Base-by-base conservation (phyloP, 768 basidiomycete genomes). In the Collybiopsis luxurians region DNA sequence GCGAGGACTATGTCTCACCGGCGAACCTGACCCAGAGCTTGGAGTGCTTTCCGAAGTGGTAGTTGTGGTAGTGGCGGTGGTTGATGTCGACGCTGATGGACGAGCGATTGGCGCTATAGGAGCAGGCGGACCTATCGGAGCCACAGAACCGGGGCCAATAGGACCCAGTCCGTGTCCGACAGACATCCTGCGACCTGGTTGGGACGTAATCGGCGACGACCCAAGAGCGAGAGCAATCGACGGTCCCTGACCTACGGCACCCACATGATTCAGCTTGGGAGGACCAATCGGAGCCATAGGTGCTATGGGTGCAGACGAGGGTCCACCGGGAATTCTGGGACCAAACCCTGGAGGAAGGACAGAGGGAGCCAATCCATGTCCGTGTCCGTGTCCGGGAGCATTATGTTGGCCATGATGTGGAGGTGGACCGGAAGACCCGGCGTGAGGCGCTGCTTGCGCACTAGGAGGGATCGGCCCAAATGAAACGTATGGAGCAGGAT, bases 1-100 rank as follows among this genome's bases (percentile, higher is more conserved):
- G 31, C 73, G 74, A 46, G 36, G 43, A 34, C 23, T 23, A 6
- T 23, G 50, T 2, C 34, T 38, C 7, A 24, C 24, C 15, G 23
- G 55, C 10, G 34, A 21, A 51, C 79, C 79, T 1, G 87, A 89
- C 2, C 83, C 84, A 11, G 85, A 85, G 2, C 82, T 83, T 0
- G 87, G 84, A 5, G 80, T 71, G 2, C 72, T 68, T 1, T 73
- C 60, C n/a, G 74, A 79, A 21, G 69, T 69, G 7, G 80, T 71
- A 2, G 73, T 67, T 1, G 73, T 61, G 21, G 61, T 58, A 36
- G 61, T 55, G 67, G 72, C 56, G 59, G 66, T 58, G 61, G 72
- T 56, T 61, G 73, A 68, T 4, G 75, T 77, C 1, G 88, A 55
- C 7, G 54, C 28, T 36, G 45, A 55, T 2, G 54, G 54, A 39